These are phyloP conservation scores for Phytomonas sp. DNA, from an alignment of 208 protist species.

Conservation along the genomic window DNA sequence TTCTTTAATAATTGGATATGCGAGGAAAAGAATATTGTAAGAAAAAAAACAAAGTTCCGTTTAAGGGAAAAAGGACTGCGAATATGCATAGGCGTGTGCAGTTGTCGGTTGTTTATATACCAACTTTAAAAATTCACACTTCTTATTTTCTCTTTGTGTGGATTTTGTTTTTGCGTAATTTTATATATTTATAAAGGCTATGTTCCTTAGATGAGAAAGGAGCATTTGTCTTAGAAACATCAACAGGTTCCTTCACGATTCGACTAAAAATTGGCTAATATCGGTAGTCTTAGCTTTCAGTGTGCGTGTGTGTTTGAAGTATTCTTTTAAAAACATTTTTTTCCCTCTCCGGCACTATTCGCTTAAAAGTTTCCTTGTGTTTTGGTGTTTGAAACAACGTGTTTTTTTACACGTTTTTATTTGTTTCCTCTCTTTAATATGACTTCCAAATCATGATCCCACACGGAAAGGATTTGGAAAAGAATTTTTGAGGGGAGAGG, in stretches of 20 bases:
- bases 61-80: background rate
- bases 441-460: background rate
- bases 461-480: background rate
- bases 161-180: conserved; percentile 9
- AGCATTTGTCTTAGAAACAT: background rate
- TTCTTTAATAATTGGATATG: background rate
- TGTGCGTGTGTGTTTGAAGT: conserved; percentile 4
- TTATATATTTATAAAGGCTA: background rate
- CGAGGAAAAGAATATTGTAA: background rate
- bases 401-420: conserved; percentile 11
- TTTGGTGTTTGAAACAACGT: background rate
- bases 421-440: conserved; percentile 6
- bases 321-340: background rate
- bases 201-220: background rate
- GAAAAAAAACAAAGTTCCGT: background rate
- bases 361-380: conserved; percentile 1
- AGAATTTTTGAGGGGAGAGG: background rate
- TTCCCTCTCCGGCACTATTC: background rate
- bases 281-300: background rate
- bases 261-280: background rate
- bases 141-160: background rate
- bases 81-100: background rate
- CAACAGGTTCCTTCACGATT: background rate
- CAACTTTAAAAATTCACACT: background rate
- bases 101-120: background rate